Evolutionary conservation across 2,329 filamentous ascomycete species (phyloP).

Genomic region (Exophiala mesophila): DNA sequence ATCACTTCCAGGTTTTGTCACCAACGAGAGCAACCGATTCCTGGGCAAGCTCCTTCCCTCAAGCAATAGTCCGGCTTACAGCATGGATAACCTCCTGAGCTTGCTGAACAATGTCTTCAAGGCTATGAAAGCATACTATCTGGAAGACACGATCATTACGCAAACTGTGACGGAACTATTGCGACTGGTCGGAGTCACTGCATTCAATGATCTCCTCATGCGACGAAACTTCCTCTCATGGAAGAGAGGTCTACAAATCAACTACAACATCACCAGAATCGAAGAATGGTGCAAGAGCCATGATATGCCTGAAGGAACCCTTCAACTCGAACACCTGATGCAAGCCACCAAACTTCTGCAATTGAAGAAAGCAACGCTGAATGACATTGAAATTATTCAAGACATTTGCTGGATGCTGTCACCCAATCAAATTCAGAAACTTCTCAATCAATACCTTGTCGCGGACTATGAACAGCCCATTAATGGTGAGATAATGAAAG

Average conservation of each 20-base stretch:
- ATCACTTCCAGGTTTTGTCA: slow-evolving; percentile 95
- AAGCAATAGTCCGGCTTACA: slow-evolving; percentile 89
- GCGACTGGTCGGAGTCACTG: slow-evolving; percentile 88
- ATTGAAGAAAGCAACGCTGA: slow-evolving; percentile 96
- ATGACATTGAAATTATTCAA: slow-evolving; percentile 99
- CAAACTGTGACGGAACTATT: slow-evolving; percentile 94
- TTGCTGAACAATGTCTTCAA: slow-evolving; percentile 96
- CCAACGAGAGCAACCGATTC: slow-evolving; percentile 97
- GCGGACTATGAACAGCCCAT: slow-evolving; percentile 99
- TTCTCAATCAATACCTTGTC: slow-evolving; percentile 96
- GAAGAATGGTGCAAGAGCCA: slow-evolving; percentile 99
- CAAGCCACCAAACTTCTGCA: slow-evolving; percentile 95
- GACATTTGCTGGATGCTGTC: slow-evolving; percentile 97
- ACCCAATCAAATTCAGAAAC: slow-evolving; percentile 97
- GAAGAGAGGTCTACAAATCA: slow-evolving; percentile 99
- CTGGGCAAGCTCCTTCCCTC: slow-evolving; percentile 91
- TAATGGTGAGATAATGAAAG: slow-evolving; percentile 99
- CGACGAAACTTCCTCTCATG: slow-evolving; percentile 96
- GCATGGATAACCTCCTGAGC: slow-evolving; percentile 97
- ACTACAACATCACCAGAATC: slow-evolving; percentile 99
- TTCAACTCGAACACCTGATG: slow-evolving; percentile 98
- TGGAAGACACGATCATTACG: slow-evolving; percentile 92
- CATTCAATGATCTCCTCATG: slow-evolving; percentile 98
- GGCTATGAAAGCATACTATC: slow-evolving; percentile 97
- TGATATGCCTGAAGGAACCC: slow-evolving; percentile 96